Base-by-base conservation (phyloP, 1,139 yeast species). In the Kodamaea derodonti region DNA sequence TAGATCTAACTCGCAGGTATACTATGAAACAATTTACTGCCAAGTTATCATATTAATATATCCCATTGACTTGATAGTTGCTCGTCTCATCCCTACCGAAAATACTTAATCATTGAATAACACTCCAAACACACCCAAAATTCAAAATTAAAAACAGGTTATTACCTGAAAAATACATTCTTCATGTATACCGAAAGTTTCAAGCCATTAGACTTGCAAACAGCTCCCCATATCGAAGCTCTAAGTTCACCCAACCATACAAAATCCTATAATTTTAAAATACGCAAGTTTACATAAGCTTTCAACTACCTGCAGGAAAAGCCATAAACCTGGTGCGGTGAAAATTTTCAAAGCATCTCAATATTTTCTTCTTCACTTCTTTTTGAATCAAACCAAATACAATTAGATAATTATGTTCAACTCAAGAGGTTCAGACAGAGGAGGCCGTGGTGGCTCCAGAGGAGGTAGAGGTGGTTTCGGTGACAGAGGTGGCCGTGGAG, bases 401-500 rank as follows among this genome's bases (percentile, higher is more conserved):
- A 9, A 20, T 11, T 11, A 9, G 27, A 24, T 24, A n/a, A n/a
- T 7, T n/a, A 24, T 14, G 14, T 36, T 45, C 50, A 55, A 60
- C 57, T 58, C 56, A 45, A 43, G 32, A 24, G 14, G 27, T 25
- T 18, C 16, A 32, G 36, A 39, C 37, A 38, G 42, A 44, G 43
- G 36, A 30, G 18, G 27, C 34, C 27, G 27, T 27, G 28, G 33
- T 23, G 34, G 29, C 40, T 17, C 23, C 30, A 18, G 22, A 18
- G 17, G 30, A 17, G 20, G 30, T 41, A 39, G 37, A 42, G 36
- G 59, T 62, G 59, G 61, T 43, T 60, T 58, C 49, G 60, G 59
- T 51, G 57, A 56, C 46, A 51, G 60, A 48, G 52, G 58, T 32
- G 40, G 42, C 31, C 31, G 79, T 43, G 78, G 80, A 46, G 79